Evolutionary conservation across 192 early-diverging fungal genomes (phyloP).

Genomic region (Entomortierella parvispora): DNA sequence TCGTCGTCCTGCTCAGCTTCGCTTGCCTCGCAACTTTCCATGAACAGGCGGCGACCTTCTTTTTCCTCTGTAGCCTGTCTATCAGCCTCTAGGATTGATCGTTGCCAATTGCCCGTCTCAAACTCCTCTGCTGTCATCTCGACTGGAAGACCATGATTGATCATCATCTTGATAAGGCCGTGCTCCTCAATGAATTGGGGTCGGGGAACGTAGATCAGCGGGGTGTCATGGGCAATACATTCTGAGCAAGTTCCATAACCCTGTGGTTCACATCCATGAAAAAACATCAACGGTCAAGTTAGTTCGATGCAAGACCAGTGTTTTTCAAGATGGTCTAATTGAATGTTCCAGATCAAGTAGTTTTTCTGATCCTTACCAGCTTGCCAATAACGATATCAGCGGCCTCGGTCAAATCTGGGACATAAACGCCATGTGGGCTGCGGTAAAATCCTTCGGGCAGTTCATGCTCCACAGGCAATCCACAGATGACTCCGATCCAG

Average conservation of each 20-base stretch:
- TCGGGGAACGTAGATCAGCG: slow-evolving; percentile 66
- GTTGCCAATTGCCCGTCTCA: slow-evolving; percentile 59
- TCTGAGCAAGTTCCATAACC: slow-evolving; percentile 70
- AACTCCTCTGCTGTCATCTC: slow-evolving; percentile 60
- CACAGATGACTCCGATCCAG: slow-evolving; percentile 68
- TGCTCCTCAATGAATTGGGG: slow-evolving; percentile 67
- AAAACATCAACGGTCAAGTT: too few relatives aligned
- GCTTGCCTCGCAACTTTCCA: slow-evolving; percentile 23
- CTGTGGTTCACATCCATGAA: slow-evolving; percentile 2
- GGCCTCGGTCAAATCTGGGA: slow-evolving; percentile 67
- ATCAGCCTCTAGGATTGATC: slow-evolving; percentile 51
- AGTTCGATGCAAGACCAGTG: too few relatives aligned
- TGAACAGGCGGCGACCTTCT: slow-evolving; percentile 12
- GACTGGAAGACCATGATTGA: slow-evolving; percentile 57
- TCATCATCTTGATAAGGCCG: slow-evolving; percentile 61
- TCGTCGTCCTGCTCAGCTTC: neutral
- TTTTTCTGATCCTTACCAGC: slow-evolving; percentile 32
- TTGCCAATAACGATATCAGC: slow-evolving; percentile 68
- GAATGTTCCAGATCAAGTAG: neutral
- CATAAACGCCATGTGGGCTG: slow-evolving; percentile 60
- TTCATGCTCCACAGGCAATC: slow-evolving; percentile 51
- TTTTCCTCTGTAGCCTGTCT: slow-evolving; percentile 12
- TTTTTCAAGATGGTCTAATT: too few relatives aligned
- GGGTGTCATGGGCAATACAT: slow-evolving; percentile 61
- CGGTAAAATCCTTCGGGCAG: slow-evolving; percentile 56